phyloP scores from a whole-genome alignment of 371 early-diverging fungal genomes.

The Syncephalastrum racemosum region DNA sequence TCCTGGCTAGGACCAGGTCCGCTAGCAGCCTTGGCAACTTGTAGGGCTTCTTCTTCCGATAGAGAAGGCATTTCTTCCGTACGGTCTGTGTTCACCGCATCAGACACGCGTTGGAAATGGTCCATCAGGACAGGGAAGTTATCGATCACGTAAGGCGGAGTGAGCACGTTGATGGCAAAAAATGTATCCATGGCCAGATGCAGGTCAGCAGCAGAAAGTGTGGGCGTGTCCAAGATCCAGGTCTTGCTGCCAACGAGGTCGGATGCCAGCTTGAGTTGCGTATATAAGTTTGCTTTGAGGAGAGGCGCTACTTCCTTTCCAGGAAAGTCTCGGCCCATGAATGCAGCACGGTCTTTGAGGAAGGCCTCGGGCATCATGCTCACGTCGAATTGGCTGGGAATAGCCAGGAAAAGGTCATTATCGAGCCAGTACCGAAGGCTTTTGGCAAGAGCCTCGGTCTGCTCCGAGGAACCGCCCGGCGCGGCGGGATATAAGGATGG shows the following conservation, averaged over 20 bases:
- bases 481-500: constrained; percentile 14
- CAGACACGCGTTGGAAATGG: constrained; percentile 33
- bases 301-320: neutral
- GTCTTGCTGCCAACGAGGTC: constrained; percentile 16
- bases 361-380: constrained; percentile 12
- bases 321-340: constrained; percentile 9
- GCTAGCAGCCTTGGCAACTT: constrained; percentile 21
- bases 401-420: constrained; percentile 10
- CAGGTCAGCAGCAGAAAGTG: constrained; percentile 35
- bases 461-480: no score
- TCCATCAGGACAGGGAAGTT: constrained; percentile 24
- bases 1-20: neutral
- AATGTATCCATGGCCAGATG: constrained; percentile 33
- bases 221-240: constrained; percentile 35
- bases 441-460: constrained; percentile 5
- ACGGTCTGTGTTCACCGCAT: constrained; percentile 13
- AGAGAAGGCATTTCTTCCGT: constrained; percentile 21
- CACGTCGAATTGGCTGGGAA: constrained; percentile 17
- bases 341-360: constrained; percentile 19
- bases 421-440: constrained; percentile 19
- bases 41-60: constrained; percentile 38
- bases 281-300: constrained; percentile 1
- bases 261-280: constrained; percentile 9
- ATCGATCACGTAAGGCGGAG: constrained; percentile 2
- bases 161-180: constrained; percentile 21